Conservation (phyloP, 352 stramenopile species). For the Sclerospora graminicola region DNA sequence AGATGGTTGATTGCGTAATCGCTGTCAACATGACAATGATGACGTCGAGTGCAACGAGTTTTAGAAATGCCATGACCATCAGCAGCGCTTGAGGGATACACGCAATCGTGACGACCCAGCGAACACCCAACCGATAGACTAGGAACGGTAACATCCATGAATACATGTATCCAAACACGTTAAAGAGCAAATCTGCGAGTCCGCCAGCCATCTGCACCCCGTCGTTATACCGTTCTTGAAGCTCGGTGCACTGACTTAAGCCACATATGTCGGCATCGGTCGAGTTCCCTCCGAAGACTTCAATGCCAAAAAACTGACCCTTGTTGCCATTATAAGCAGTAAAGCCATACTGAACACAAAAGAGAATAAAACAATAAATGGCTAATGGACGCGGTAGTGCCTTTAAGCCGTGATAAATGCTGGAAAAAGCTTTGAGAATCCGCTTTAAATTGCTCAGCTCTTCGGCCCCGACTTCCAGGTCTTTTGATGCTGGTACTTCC, state of each 20-base stretch:
- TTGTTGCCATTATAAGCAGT: conserved; percentile 60
- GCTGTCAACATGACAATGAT: conserved; percentile 34
- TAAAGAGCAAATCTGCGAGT: conserved; percentile 40
- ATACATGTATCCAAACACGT: conserved; percentile 37
- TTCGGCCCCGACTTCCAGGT: conserved; percentile 14
- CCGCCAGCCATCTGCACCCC: conserved; percentile 43
- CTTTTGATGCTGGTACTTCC: conserved; percentile 14
- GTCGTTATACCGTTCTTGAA: conserved; percentile 38
- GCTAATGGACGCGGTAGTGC: conserved; percentile 26
- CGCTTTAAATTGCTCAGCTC: conserved; percentile 13
- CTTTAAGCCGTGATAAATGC: conserved; percentile 35
- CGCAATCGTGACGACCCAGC: conserved; percentile 29
- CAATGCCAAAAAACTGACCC: conserved; percentile 50
- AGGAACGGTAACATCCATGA: conserved; percentile 40
- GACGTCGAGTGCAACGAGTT: conserved; percentile 30
- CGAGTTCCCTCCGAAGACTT: conserved; percentile 40
- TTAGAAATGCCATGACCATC: conserved; percentile 43
- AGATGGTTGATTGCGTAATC: conserved; percentile 46
- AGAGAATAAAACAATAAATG: conserved; percentile 45
- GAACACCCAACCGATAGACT: conserved; percentile 28
- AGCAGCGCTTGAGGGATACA: conserved; percentile 39
- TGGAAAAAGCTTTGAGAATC: conserved; percentile 28
- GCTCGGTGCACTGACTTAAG: conserved; percentile 13
- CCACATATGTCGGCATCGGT: conserved; percentile 33
- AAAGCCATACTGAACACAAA: conserved; percentile 45